These are phyloP conservation scores for Populus deltoides DNA, from an alignment of 345 rosid genomes.

Conservation along the genomic window DNA sequence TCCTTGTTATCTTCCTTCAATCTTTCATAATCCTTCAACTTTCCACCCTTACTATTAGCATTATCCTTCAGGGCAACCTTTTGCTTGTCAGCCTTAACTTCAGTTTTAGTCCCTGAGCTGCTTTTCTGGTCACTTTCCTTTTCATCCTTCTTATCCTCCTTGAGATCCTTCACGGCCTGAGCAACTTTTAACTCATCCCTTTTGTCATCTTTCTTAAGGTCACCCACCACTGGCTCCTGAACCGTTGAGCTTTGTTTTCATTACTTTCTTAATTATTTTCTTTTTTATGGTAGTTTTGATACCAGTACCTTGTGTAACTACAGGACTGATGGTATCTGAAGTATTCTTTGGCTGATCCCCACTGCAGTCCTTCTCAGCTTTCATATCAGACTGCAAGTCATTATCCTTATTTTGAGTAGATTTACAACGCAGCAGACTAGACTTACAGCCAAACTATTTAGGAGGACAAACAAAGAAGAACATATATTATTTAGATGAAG, in stretches of 20 bases:
- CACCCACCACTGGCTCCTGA: conserved; percentile 32
- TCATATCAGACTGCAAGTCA: conserved; percentile 37
- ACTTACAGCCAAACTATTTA: not conserved
- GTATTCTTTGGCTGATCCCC: conserved; percentile 49
- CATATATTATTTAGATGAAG: not conserved
- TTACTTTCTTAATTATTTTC: conserved; percentile 78
- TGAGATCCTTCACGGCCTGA: conserved; percentile 26
- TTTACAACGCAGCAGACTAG: not conserved
- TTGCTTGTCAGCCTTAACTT: conserved; percentile 38
- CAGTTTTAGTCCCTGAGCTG: conserved; percentile 17
- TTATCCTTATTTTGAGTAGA: conserved; percentile 36
- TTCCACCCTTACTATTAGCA: conserved; percentile 38
- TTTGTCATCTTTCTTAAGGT: conserved; percentile 18
- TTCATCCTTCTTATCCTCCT: conserved; percentile 50
- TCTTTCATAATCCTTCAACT: conserved; percentile 36
- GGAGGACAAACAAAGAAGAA: not conserved
- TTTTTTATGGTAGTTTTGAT: conserved; percentile 59
- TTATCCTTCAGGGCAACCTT: conserved; percentile 37
- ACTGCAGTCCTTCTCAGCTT: conserved; percentile 34
- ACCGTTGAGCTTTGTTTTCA: conserved; percentile 62
- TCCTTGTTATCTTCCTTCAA: conserved; percentile 49
- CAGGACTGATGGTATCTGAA: conserved; percentile 34
- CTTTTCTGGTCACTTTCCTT: conserved; percentile 32
- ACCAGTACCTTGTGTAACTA: conserved; percentile 39
- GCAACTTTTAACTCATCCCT: conserved; percentile 36